Evolutionary conservation across 2,329 filamentous ascomycete genomes (phyloP), one percentile per base, ranked within the genome.

Genomic region (Myriosclerotinia curreyana): DNA sequence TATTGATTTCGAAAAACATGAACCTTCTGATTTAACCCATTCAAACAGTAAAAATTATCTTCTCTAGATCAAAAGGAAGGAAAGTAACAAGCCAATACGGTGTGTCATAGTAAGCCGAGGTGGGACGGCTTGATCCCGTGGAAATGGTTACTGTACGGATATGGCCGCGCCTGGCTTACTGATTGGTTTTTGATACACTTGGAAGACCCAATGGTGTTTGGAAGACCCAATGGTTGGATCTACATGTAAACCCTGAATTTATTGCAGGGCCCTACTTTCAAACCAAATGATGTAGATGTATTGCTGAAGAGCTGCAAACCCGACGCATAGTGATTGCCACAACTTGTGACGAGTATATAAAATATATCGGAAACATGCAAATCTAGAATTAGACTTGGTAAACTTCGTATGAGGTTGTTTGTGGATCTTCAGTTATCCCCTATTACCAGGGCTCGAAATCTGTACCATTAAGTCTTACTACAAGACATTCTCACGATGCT

Each of bases 61-160:
- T 46, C 28, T 28, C 54, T 58, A 28, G 54, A 42, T 48, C n/a
- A 48, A 9, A 58, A 20, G 42, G 36, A 46, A 56, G 40, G 28
- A 36, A 44, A 42, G 25, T 58, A 17, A 25, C n/a, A 7, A 46
- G n/a, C 28, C 55, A 58, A 58, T 58, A 36, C 12, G 9, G 48
- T 34, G 48, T 34, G 20, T 14, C 25, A 22, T 58, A 11, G 14
- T 48, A 48, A 58, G 55, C 42, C 55, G 42, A 42, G 36, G 42
- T 42, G 42, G 42, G 42, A 36, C 42, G 55, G 55, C 55, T 58
- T 58, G 55, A 58, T 58, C 55, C 55, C 42, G 55, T 58, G 42
- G 55, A 58, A 48, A 58, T 58, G 55, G 55, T 58, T 15, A 36
- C 42, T 58, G 42, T 58, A 58, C 42, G 42, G 55, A 58, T 58